phyloP scores from a whole-genome alignment of 2,329 filamentous ascomycete species.

The Paraconiothyrium brasiliense region DNA sequence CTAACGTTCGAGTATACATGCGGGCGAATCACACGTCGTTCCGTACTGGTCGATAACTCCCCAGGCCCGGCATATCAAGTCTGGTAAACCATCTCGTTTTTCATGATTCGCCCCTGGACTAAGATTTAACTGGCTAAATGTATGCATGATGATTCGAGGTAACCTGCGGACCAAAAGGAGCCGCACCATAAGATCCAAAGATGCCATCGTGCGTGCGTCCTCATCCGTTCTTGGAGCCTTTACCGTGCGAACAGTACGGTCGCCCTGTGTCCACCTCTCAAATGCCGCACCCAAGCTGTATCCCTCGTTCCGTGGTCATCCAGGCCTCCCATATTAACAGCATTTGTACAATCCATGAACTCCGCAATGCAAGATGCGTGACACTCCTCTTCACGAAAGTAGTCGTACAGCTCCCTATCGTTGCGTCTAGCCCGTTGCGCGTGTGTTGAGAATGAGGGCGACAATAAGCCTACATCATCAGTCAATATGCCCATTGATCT shows the following conservation, averaged over 20 bases:
- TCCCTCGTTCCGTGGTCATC: neutral
- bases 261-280: neutral
- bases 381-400: slow-evolving; percentile 32
- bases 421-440: slow-evolving; percentile 67
- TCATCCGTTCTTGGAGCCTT: neutral
- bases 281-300: neutral
- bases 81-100: slow-evolving; percentile 1
- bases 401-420: slow-evolving; percentile 37
- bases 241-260: neutral
- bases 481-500: slow-evolving; percentile 22
- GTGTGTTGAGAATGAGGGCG: slow-evolving; percentile 90
- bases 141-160: neutral
- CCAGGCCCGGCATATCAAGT: neutral
- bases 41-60: neutral
- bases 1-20: neutral
- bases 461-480: slow-evolving; percentile 77
- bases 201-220: neutral
- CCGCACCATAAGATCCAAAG: neutral
- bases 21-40: neutral
- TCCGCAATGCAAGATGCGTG: slow-evolving; percentile 34
- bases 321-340: neutral
- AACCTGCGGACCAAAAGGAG: neutral
- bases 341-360: slow-evolving; percentile 27
- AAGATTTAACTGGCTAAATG: neutral
- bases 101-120: neutral